Evolutionary conservation across 306 rosid genomes (phyloP).

Genomic region (Cyclanthera cordifolia): DNA sequence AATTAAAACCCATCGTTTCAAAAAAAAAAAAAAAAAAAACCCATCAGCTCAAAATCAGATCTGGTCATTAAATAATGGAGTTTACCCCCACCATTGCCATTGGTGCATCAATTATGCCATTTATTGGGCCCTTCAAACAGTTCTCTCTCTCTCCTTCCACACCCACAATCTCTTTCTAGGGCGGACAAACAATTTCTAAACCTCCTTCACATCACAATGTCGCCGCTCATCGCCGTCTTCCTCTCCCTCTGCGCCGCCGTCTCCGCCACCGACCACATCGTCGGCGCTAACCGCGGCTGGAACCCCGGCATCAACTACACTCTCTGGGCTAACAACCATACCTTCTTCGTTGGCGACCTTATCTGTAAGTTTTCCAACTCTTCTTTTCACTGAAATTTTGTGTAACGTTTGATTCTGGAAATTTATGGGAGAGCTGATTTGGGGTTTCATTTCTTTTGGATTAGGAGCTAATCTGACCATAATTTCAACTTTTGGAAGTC

Average conservation of each 20-base stretch:
- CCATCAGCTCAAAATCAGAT: neutral
- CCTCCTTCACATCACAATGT: slow-evolving; percentile 2
- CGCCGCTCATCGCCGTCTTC: slow-evolving; percentile 2
- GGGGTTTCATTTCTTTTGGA: neutral
- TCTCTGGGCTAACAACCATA: slow-evolving; percentile 78
- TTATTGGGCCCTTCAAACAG: neutral
- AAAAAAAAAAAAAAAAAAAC: too few species aligned
- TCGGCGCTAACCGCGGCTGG: slow-evolving; percentile 92
- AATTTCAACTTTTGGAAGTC: too few species aligned
- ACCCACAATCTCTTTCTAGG: neutral
- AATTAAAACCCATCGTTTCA: too few species aligned
- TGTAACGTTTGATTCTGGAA: neutral
- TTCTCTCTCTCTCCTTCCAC: too few species aligned
- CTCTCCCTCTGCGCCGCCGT: slow-evolving; percentile 23
- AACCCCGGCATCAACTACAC: slow-evolving; percentile 77
- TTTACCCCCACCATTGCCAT: neutral
- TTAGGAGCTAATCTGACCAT: neutral
- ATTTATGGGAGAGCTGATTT: neutral
- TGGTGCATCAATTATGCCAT: neutral
- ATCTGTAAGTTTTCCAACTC: slow-evolving; percentile 39
- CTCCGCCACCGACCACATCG: slow-evolving; percentile 70
- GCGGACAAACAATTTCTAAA: neutral
- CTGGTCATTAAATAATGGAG: neutral
- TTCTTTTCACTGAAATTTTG: neutral
- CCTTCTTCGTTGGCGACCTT: slow-evolving; percentile 71